These are phyloP conservation scores for Podospora tetraspora DNA, from an alignment of 495 filamentous ascomycete genomes.

Conservation along the genomic window DNA sequence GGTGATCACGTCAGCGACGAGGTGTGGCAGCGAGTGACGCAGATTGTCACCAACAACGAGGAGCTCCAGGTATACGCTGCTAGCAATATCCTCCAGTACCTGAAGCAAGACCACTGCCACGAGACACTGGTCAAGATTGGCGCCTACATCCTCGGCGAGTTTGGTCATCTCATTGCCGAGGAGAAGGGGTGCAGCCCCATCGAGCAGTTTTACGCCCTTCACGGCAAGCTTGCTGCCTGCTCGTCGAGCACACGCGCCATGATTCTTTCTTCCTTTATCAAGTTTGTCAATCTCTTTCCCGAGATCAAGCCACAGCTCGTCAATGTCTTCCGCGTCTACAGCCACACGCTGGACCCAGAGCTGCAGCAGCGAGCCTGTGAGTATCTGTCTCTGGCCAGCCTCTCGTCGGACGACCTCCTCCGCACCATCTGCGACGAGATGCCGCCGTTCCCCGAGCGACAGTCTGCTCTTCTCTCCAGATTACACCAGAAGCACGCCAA, in stretches of 20 bases:
- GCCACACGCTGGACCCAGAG: constrained; percentile 91
- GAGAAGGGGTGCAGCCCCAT: constrained; percentile 90
- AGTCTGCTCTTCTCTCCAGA: constrained; percentile 84
- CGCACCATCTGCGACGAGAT: constrained; percentile 98
- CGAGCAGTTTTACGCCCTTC: constrained; percentile 92
- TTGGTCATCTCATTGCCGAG: constrained; percentile 97
- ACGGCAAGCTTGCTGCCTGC: constrained; percentile 82
- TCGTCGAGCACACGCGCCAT: constrained; percentile 88
- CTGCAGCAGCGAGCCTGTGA: constrained; percentile 96
- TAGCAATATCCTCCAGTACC: constrained; percentile 80
- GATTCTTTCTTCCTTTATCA: constrained; percentile 90
- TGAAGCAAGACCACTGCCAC: constrained; percentile 88
- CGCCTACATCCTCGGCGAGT: constrained; percentile 91
- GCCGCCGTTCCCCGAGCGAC: constrained; percentile 94
- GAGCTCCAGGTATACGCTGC: constrained; percentile 95
- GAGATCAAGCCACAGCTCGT: constrained; percentile 96
- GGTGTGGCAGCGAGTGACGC: constrained; percentile 98
- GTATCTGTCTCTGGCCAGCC: constrained; percentile 79
- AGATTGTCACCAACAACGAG: constrained; percentile 99
- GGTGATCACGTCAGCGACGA: constrained; percentile 99
- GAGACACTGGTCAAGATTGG: constrained; percentile 97
- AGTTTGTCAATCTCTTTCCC: constrained; percentile 97
- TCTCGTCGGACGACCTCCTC: constrained; percentile 85
- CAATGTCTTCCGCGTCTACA: constrained; percentile 85
- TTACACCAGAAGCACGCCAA: constrained; percentile 89